Conservation (phyloP, 345 rosid species). For the Aquilaria malaccensis region DNA sequence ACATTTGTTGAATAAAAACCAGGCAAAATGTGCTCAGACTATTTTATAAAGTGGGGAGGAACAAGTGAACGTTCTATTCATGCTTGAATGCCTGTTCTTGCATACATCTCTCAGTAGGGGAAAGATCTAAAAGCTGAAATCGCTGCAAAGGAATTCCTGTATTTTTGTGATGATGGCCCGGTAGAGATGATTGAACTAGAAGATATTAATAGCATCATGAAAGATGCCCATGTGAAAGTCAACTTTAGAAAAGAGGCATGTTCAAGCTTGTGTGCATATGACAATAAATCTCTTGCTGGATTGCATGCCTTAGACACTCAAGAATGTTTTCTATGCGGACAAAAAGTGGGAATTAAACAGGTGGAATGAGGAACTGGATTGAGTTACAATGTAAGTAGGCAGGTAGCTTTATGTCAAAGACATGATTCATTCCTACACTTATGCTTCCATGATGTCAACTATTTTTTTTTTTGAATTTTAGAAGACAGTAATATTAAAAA, state of each 20-base stretch:
- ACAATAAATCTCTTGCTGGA: constrained; percentile 62
- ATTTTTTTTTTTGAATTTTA: too few species aligned
- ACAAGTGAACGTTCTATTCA: constrained; percentile 15
- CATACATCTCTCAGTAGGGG: constrained; percentile 24
- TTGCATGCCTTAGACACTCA: constrained; percentile 23
- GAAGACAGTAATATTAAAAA: too few species aligned
- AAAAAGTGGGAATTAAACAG: constrained; percentile 66
- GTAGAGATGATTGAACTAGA: constrained; percentile 63
- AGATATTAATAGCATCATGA: constrained; percentile 48
- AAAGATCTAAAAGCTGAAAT: constrained; percentile 17
- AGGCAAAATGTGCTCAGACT: constrained; percentile 19
- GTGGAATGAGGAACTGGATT: constrained; percentile 35
- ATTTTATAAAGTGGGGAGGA: constrained; percentile 30
- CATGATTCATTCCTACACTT: too few species aligned
- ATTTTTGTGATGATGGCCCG: constrained; percentile 24
- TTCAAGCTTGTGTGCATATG: constrained; percentile 37
- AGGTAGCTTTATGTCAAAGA: too few species aligned
- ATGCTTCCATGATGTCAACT: too few species aligned
- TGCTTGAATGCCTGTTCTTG: constrained; percentile 62
- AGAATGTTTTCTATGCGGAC: constrained; percentile 49
- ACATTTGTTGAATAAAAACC: constrained; percentile 14
- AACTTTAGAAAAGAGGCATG: constrained; percentile 53
- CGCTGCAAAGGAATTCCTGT: constrained; percentile 23
- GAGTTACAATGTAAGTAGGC: constrained; percentile 50
- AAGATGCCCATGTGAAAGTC: constrained; percentile 26